These are phyloP conservation scores for Leccinum uliginosum DNA, from an alignment of 768 basidiomycete species.

Conservation along the genomic window DNA sequence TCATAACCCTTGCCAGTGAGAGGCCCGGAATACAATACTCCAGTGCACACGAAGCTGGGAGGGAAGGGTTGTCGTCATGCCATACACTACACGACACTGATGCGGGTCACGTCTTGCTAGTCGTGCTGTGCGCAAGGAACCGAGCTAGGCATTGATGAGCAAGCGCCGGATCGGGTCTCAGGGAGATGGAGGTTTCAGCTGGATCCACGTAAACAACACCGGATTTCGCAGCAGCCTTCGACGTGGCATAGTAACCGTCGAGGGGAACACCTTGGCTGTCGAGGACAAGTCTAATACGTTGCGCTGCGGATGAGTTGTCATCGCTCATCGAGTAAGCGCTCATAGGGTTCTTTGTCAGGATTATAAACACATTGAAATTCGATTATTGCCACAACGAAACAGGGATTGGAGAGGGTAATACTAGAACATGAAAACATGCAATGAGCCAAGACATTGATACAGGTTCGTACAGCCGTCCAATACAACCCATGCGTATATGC, in stretches of 20 bases:
- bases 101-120: background rate
- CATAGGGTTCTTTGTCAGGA: background rate
- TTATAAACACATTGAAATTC: constrained; percentile 18
- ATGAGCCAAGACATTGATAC: constrained; percentile 32
- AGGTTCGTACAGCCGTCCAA: constrained; percentile 28
- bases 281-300: background rate
- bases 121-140: constrained; percentile 6
- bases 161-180: constrained; percentile 3
- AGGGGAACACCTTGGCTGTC: background rate
- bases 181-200: background rate
- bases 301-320: background rate
- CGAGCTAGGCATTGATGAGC: background rate
- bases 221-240: background rate
- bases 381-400: constrained; percentile 14
- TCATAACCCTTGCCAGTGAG: background rate
- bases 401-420: constrained; percentile 24
- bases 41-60: background rate
- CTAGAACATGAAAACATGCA: constrained; percentile 31
- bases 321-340: background rate
- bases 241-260: background rate
- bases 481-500: constrained; percentile 28
- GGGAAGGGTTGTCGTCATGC: background rate
- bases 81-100: background rate
- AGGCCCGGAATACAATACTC: background rate
- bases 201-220: background rate